phyloP scores from a whole-genome alignment of 2,329 filamentous ascomycete species.

The Daldinia eschscholtzii region DNA sequence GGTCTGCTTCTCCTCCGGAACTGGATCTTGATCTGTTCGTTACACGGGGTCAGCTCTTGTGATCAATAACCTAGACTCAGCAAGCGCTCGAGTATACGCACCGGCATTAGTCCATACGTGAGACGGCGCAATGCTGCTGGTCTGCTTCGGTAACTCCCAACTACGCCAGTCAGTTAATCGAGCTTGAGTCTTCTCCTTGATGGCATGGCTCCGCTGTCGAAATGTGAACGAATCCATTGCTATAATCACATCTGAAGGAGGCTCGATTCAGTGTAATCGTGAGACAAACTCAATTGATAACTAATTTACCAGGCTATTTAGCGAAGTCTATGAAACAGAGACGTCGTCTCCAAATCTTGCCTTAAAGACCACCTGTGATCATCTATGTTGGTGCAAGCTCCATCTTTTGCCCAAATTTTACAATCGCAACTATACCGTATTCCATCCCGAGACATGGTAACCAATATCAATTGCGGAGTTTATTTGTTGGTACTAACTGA shows the following conservation, averaged over 20 bases:
- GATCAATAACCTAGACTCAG: background rate
- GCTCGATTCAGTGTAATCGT: background rate
- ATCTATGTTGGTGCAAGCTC: background rate
- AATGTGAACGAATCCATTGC: constrained; percentile 37
- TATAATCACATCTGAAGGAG: background rate
- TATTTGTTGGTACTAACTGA: constrained; percentile 25
- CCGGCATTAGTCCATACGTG: constrained; percentile 51
- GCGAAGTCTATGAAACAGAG: background rate
- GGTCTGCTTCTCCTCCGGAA: constrained; percentile 56
- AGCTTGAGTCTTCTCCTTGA: constrained; percentile 42
- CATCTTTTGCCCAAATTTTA: constrained; percentile 15
- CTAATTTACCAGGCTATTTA: background rate
- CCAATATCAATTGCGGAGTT: constrained; percentile 14
- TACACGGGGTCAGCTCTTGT: background rate
- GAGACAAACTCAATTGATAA: background rate
- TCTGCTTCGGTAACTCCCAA: constrained; percentile 52
- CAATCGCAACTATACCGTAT: constrained; percentile 3
- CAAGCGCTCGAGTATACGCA: constrained; percentile 16
- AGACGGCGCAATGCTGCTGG: constrained; percentile 51
- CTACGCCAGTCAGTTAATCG: constrained; percentile 47
- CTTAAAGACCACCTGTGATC: background rate
- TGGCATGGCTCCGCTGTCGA: constrained; percentile 33
- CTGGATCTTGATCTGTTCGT: constrained; percentile 48
- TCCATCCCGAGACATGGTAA: constrained; percentile 11
- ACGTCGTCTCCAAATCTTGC: background rate